Percentiles rank a stretch among this genome's conserved stretches.
Conservation (phyloP, 1,284 basidiomycete genomes). For the Abortiporus biennis region DNA sequence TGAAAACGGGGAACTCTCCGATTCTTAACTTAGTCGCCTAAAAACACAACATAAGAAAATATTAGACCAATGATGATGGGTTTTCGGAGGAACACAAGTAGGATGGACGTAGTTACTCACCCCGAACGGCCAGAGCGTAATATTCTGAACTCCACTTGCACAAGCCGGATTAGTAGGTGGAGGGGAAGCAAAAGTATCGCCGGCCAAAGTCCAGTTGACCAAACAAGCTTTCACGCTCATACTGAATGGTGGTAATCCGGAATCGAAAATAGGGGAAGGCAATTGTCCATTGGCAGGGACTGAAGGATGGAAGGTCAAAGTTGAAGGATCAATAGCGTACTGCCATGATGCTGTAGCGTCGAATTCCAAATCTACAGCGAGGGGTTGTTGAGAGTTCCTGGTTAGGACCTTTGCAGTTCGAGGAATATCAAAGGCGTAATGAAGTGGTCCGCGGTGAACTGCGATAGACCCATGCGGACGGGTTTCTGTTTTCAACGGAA, state of each 20-base stretch:
- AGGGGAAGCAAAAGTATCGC: constrained; percentile 42
- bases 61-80: not conserved
- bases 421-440: constrained; percentile 48
- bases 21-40: constrained; percentile 51
- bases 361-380: constrained; percentile 48
- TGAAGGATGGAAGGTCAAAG: constrained; percentile 38
- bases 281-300: constrained; percentile 32
- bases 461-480: constrained; percentile 48
- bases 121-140: constrained; percentile 47
- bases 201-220: constrained; percentile 43
- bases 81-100: not conserved
- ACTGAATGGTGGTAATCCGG: constrained; percentile 42
- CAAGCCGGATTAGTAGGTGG: constrained; percentile 44
- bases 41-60: constrained; percentile 2
- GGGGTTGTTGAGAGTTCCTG: constrained; percentile 38
- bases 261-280: constrained; percentile 51
- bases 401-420: constrained; percentile 37
- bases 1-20: constrained; percentile 41
- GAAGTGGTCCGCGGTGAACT: constrained; percentile 48
- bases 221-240: constrained; percentile 46
- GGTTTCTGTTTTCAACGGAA: constrained; percentile 27
- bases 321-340: constrained; percentile 49
- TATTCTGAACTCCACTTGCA: constrained; percentile 33
- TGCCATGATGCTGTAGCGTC: constrained; percentile 44
- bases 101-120: constrained; percentile 36